Evolutionary conservation across 2,329 filamentous ascomycete genomes (phyloP), one percentile per base, ranked within the genome.

Genomic region (Blastomyces emzantsi): DNA sequence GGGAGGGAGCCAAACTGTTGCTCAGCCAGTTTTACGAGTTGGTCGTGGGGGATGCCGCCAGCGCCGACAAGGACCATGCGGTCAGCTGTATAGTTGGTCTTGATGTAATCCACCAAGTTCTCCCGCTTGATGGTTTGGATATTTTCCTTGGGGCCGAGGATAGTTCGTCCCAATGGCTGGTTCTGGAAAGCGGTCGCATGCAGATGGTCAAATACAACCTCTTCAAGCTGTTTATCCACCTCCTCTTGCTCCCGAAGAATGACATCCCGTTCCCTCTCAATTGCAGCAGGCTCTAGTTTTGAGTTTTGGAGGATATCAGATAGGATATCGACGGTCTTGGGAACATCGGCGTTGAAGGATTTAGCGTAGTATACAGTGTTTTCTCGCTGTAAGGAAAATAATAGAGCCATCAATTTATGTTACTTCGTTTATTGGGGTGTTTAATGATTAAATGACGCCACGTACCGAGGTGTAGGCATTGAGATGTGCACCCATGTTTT

Each of bases 281-380:
- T 97, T 73, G 94, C 93, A 64, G 85, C 82, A 74, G 87, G 82
- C 82, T 99, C 94, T 76, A 99, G 91, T 84, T 96, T 97, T 70
- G 94, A 97, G 87, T 99, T 95, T 80, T 97, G 94, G 67, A 99
- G 90, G 77, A 99, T 99, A 78, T 99, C 94, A 83, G 94, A 90
- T 67, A 99, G 90, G 74, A 99, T 97, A 79, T 99, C 92, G 79
- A 99, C 94, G 76, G 90, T 90, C 78, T 92, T 90, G 73, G 92
- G 92, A 66, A 97, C 92, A 77, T 99, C 93, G 80, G 89, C 87
- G 84, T 99, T 99, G 85, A 99, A 96, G 69, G 93, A 89, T 83
- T 97, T 97, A 80, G 94, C 94, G 80, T 97, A 99, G 86, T 99
- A 99, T 76, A 99, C 94, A 73, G 94, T 99, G 86, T 97, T 97